Evolutionary conservation across 352 stramenopile genomes (phyloP), one percentile per base, ranked within the genome.

Genomic region (Phytophthora quininea): DNA sequence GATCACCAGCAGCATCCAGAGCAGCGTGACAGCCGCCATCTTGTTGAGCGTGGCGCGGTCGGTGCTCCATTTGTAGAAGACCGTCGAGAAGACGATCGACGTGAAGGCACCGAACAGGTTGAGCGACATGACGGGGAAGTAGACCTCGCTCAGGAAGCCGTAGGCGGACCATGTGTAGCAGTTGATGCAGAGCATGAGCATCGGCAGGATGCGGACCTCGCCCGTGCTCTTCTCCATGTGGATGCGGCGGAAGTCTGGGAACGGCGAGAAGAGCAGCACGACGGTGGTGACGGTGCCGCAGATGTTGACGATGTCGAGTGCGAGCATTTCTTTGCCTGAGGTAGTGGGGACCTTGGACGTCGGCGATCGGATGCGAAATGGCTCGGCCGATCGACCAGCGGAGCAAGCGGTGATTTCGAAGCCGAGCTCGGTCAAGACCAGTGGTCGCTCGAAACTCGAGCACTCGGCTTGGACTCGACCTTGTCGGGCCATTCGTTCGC

Each of bases 91-190:
- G 5, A 40, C 60, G 30, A 74, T 50, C 15, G 60, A 77, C 29
- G 60, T 74, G 56, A 77, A 49, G 19, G 67, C 49, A 3, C 65
- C 70, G 31, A 77, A 64, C n/a, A 50, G 56, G 42, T 72, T 74
- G 40, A 77, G 40, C 55, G 67, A 64, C 59, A 73, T 73, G 32
- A 77, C 58, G 33, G 69, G 69, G 65, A 71, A 77, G 60, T 68
- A 66, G 37, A 49, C 60, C 27, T 33, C 53, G 29, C 54, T 71
- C 12, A 77, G 69, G 40, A 63, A 68, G 14, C 69, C 65, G 32
- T 77, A 77, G 37, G 54, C 51, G 55, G 63, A 43, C 70, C 70
- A 78, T 9, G 56, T 66, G 62, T 69, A 73, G 71, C 71, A 76
- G 58, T 79, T 79, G 63, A 62, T 58, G 47, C 55, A 54, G 2